Evolutionary conservation across 768 basidiomycete genomes (phyloP), one percentile per base, ranked within the genome.

Genomic region (Coprinellus aureogranulatus): DNA sequence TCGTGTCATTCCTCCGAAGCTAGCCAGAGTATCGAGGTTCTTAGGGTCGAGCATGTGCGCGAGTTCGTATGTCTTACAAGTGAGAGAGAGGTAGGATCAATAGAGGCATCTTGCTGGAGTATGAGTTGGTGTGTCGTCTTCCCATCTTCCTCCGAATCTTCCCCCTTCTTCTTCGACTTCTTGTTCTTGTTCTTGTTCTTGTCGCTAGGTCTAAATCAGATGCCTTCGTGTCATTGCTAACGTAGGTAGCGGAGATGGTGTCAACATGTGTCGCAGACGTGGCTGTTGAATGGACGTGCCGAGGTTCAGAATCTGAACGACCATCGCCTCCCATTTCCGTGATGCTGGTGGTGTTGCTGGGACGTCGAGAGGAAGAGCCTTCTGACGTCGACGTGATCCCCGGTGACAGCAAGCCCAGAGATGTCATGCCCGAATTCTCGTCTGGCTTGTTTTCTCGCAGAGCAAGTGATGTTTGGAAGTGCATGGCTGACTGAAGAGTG

Each of bases 41-140:
- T 97, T 98, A 9, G 94, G 94, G 68, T 98, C 95, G 34, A 98
- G 85, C 53, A 97, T 81, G 59, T 84, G 82, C 1, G 95, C 95
- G 16, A 97, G 85, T 51, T 80, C 76, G 59, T 79, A 82, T 0
- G 95, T 92, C 55, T 85, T 85, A 65, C 87, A 86, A 11, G 66
- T 68, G 70, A 96, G 97, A 0, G 92, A 90, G 1, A 81, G 70
- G 1, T n/a, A n/a, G 87, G 83, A 67, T 94, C 81, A 31, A 75
- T 64, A 22, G 66, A 68, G 25, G 67, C 69, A 58, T 77, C 76
- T 58, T 76, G 74, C n/a, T 72, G 71, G 9, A 75, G 67, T 55
- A 74, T 73, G 8, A 62, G 59, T 61, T 77, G 72, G 40, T 75
- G 70, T 0, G 70, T 54, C 9, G 72, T 73, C 41, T 67, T 61